Evolutionary conservation across 208 protist species (phyloP), one percentile per base, ranked within the genome.

Genomic region (Wallacemonas rigidus): DNA sequence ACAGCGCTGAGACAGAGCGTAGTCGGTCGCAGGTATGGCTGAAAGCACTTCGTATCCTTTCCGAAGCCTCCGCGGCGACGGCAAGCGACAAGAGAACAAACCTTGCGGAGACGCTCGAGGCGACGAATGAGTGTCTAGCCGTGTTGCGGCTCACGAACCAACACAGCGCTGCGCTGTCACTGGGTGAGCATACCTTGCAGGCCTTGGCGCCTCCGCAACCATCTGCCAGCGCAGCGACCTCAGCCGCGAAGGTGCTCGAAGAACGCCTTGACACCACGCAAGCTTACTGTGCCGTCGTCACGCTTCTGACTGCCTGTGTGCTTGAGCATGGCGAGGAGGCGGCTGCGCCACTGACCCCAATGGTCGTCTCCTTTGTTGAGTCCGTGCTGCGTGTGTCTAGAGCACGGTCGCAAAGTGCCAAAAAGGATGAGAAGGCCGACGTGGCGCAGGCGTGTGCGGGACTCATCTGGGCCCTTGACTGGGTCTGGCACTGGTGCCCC

Each of bases 371-470:
- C 60, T 3, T n/a, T 4, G 14, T 17, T 45, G 60, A 65, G 60
- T 9, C 43, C n/a, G 8, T 48, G 8, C 40, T 65, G 41, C 40
- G 12, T 3, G 60, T 17, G 11, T 44, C 60, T n/a, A 45, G 26
- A 17, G 3, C 8, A n/a, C 60, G 43, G 12, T 38, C 60, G 39
- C 60, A 65, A 12, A 15, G 9, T 39, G 60, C 60, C 11, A 36
- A 9, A 9, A 44, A 65, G 43, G 60, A 50, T 3, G 60, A 65
- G 5, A 65, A 65, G 43, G 38, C 60, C 6, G 41, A 65, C 60
- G 60, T 65, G 8, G 60, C 60, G 41, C 60, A 65, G 41, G 60
- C 43, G 11, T 65, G 60, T 48, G 60, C 60, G 5, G 60, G 38
- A 9, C 60, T 65, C 1, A 41, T 65, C 41, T 65, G 60, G 60